Evolutionary conservation across 176 grass and related monocot species (phyloP), one percentile per base, ranked within the genome.

Genomic region (Eleusine coracana): DNA sequence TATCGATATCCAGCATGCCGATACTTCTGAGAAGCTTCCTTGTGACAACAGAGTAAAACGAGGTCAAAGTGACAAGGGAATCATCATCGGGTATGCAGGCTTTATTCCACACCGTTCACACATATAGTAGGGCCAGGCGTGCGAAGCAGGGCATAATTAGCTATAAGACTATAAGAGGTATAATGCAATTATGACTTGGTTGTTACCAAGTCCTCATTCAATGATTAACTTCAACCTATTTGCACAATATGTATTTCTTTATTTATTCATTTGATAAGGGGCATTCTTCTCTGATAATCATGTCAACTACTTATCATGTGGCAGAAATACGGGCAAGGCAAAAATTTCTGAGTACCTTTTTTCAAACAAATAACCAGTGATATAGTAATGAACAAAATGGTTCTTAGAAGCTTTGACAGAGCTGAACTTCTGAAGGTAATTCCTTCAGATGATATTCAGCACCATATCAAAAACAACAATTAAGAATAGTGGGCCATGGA

Each of bases 31-130:
- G 65, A 65, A 85, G 48, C 27, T 65, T 73, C 83, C 40, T 73
- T 58, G 25, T 0, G 46, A 66, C 25, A 71, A 70, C 73, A 82
- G 72, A 85, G 67, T 77, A 73, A 51, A 78, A 67, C 3, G 39
- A 73, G 60, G 12, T n/a, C 78, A 72, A 82, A 46, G 62, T 73
- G 67, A 82, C 48, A 71, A 76, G 41, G 50, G 83, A 82, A 42
- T 77, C 73, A 68, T 86, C 79, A 86, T 78, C 34, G 66, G 8
- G 17, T 25, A 66, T 16, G 42, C 31, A 68, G 5, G 59, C 60
- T 73, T 78, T 23, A 71, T 78, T 72, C 40, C 20, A 31, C 50
- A 67, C 25, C 78, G 40, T 86, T 82, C 73, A 86, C 50, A 82
- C 29, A 84, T 3, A 83, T 83, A 11, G 44, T 46, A 71, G 73